phyloP scores from a whole-genome alignment of 257 asterid species.

The Capsicum chinense region DNA sequence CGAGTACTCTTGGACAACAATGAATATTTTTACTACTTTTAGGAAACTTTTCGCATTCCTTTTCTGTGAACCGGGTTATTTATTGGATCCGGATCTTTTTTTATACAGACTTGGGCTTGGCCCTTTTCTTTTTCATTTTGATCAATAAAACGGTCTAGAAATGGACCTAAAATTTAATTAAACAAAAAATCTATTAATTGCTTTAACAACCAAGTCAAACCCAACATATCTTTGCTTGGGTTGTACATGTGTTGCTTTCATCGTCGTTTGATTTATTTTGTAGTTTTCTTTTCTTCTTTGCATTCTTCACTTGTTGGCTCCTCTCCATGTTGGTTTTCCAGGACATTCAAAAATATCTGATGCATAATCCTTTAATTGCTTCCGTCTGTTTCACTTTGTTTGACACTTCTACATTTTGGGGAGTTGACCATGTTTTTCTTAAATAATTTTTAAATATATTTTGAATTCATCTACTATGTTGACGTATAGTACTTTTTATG shows the following conservation, averaged over 20 bases:
- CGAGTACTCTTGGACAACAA: no score
- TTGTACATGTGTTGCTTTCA: not conserved
- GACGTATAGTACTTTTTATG: not conserved
- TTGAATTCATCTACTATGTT: not conserved
- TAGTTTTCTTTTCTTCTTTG: not conserved
- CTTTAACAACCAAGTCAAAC: not conserved
- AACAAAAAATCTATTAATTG: not conserved
- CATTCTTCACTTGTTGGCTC: not conserved
- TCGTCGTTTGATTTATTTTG: slow-evolving; percentile 5
- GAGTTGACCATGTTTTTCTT: slow-evolving; percentile 6
- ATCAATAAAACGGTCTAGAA: no score
- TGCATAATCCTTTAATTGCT: not conserved
- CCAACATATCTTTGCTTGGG: not conserved
- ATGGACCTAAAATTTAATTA: no score
- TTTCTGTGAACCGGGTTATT: no score
- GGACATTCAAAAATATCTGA: not conserved
- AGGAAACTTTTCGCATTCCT: no score
- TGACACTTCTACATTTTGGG: not conserved
- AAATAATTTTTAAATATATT: not conserved
- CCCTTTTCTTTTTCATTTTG: no score
- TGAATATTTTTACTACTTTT: no score
- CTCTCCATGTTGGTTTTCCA: not conserved
- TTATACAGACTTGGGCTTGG: no score
- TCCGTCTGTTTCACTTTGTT: not conserved
- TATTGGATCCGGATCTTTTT: no score